A percentile compares a stretch with the other conserved stretches of the same genome.
These are phyloP conservation scores for Coccomyxa sp. DNA, from an alignment of 139 green algal species.

Conservation along the genomic window DNA sequence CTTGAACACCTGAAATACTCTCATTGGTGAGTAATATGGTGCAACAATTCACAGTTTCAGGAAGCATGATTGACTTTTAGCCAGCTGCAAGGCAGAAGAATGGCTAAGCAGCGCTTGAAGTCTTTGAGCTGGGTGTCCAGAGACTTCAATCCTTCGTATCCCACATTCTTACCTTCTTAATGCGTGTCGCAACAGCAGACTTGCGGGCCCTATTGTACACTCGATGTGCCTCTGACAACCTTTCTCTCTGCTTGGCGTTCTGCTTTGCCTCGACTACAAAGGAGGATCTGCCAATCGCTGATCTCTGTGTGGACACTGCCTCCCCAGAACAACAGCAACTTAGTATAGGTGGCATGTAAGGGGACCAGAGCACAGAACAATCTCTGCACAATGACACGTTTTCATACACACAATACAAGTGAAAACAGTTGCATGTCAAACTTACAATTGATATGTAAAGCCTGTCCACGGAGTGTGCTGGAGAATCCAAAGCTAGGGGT, in stretches of 20 bases:
- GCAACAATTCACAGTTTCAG: too few relatives aligned
- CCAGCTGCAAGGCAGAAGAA: too few relatives aligned
- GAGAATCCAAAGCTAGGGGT: constrained; percentile 4
- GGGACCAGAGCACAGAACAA: too few relatives aligned
- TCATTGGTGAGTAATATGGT: too few relatives aligned
- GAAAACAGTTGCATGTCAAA: background rate
- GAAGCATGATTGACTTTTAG: too few relatives aligned
- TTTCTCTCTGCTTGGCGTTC: constrained; percentile 51
- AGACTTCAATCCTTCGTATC: too few relatives aligned
- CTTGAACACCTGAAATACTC: constrained; percentile 48
- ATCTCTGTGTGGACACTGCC: background rate
- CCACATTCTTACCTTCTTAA: constrained; percentile 73
- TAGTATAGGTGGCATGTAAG: too few relatives aligned
- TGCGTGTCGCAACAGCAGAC: constrained; percentile 72
- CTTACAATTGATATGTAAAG: background rate
- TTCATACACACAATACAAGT: too few relatives aligned
- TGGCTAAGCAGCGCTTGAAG: too few relatives aligned
- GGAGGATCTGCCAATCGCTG: background rate
- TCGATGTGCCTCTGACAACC: constrained; percentile 50
- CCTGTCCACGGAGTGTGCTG: constrained; percentile 3
- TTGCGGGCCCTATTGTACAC: constrained; percentile 79
- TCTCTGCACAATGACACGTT: too few relatives aligned
- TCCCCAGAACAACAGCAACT: background rate
- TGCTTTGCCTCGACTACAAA: constrained; percentile 36
- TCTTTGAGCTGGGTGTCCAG: too few relatives aligned